A percentile compares a stretch with the other conserved stretches of the same genome.
Conservation (phyloP, 352 stramenopile genomes). For the Globisporangium lucens region DNA sequence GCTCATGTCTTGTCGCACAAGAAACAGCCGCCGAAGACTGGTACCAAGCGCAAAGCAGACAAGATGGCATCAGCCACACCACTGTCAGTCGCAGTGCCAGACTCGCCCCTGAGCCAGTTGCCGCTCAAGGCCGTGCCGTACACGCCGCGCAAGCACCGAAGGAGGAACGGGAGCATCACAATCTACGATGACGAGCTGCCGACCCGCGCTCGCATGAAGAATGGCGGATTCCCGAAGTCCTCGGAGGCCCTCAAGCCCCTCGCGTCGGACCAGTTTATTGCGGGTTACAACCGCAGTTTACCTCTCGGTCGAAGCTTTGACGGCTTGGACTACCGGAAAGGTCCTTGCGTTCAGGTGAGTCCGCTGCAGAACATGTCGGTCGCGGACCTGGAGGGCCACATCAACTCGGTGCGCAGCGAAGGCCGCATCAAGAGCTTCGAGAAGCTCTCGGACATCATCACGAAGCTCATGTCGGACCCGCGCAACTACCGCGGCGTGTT, state of each 20-base stretch:
- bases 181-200: constrained; percentile 16
- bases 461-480: constrained; percentile 70
- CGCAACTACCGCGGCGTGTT: constrained; percentile 73
- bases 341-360: constrained; percentile 28
- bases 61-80: neutral
- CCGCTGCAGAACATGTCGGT: constrained; percentile 61
- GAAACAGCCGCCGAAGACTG: constrained; percentile 6
- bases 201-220: neutral
- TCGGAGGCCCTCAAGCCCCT: constrained; percentile 17
- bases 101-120: constrained; percentile 10
- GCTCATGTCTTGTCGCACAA: neutral
- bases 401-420: constrained; percentile 64
- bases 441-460: constrained; percentile 57
- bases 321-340: constrained; percentile 8
- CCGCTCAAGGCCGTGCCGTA: constrained; percentile 16
- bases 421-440: constrained; percentile 62
- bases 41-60: constrained; percentile 11
- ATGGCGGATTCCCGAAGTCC: neutral
- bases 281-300: constrained; percentile 54
- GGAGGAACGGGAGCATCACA: constrained; percentile 28
- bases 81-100: neutral
- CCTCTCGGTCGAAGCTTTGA: constrained; percentile 32
- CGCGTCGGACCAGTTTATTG: constrained; percentile 20
- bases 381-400: constrained; percentile 54
- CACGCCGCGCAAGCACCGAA: constrained; percentile 38